These are phyloP conservation scores for Acorus gramineus DNA, from an alignment of 106 monocot genomes.

Conservation along the genomic window DNA sequence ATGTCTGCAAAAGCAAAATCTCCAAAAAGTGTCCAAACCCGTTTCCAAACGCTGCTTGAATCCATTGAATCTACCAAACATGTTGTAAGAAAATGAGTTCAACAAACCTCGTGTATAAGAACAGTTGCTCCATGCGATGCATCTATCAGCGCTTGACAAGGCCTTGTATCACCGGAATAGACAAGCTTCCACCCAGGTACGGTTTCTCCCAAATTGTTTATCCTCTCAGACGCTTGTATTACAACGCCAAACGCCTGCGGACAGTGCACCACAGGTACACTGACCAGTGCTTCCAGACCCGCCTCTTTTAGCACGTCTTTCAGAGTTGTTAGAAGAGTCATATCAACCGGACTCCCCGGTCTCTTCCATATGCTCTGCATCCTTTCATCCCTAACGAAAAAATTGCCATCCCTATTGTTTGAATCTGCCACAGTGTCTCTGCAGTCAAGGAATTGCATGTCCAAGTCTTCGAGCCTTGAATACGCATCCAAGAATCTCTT, in stretches of 20 bases:
- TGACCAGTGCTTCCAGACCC: constrained; percentile 60
- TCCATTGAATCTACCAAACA: too few relatives aligned
- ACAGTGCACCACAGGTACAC: constrained; percentile 94
- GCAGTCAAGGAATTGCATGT: constrained; percentile 92
- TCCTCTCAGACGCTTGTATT: constrained; percentile 45
- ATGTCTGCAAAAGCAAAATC: too few relatives aligned
- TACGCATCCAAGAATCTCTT: constrained; percentile 92
- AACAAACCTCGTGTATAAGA: constrained; percentile 84
- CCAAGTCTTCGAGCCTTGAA: constrained; percentile 79
- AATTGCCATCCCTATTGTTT: constrained; percentile 12
- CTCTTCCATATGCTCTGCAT: constrained; percentile 76
- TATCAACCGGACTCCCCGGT: constrained; percentile 51
- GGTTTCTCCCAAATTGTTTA: constrained; percentile 36
- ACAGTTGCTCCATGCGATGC: constrained; percentile 82
- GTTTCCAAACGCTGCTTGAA: too few relatives aligned
- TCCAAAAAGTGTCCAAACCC: too few relatives aligned
- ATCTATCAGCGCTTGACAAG: constrained; percentile 69
- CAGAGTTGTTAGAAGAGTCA: constrained; percentile 38
- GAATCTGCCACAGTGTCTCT: constrained; percentile 36
- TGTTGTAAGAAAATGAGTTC: too few relatives aligned
- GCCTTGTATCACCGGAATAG: constrained; percentile 96
- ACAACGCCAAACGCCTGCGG: constrained; percentile 92
- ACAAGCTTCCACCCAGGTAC: constrained; percentile 96
- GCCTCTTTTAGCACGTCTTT: constrained; percentile 45
- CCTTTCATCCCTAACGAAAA: constrained; percentile 46